Evolutionary conservation across 305 asterid species (phyloP), one percentile per base, ranked within the genome.

Genomic region (Ajuga reptans): DNA sequence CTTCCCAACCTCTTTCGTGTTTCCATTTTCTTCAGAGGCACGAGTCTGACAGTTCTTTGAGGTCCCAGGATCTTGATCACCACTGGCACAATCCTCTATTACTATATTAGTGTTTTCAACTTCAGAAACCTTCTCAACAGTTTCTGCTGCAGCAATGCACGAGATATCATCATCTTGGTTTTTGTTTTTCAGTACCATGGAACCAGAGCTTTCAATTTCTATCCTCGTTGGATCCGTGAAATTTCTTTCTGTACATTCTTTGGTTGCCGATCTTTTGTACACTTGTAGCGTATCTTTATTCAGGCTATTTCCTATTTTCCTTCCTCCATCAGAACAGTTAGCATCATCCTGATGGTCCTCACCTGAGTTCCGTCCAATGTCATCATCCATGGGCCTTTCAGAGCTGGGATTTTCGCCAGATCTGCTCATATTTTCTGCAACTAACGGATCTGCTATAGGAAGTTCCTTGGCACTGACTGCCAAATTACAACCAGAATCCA

Each of bases 261-360:
- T 85, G 75, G 79, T 60, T 47, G 66, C 76, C 47, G 89, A 83
- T 78, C 89, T 80, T 83, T 61, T 84, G 82, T 84, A 78, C 57
- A 83, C 96, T 72, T 80, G 91, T 66, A 84, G 45, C 50, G 69
- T 77, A 29, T 83, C 87, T 66, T 66, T 82, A 61, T 63, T 67
- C 66, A 72, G 65, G 69, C 72, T 77, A 71, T 77, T 54, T 72
- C 77, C 78, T 49, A 51, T 39, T 57, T 63, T 77, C 76, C 74
- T 74, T 64, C 70, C 83, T 66, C 57, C 82, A 79, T 76, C 82
- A 60, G 85, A 76, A 81, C 72, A 68, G 72, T 79, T 72, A 51
- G 75, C 82, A 70, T 71, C 60, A 72, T 84, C 84, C 67, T 73
- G 78, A 52, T 76, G 74, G 69, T 66, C 85, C 73, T 83, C 74